Base-by-base conservation (phyloP, 768 basidiomycete species). In the Suillus placidus region DNA sequence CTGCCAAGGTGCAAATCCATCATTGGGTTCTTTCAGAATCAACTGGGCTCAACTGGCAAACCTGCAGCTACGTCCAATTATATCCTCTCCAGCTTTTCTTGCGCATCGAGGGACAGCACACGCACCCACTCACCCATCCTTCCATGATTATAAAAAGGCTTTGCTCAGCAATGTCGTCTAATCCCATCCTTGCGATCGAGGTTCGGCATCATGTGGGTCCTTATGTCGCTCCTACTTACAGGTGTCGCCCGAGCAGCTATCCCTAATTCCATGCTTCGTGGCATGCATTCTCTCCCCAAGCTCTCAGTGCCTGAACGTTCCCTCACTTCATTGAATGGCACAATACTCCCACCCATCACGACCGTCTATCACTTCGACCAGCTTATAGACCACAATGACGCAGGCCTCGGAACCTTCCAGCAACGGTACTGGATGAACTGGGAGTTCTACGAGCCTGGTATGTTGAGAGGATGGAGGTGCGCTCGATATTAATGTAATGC, bases 401-500 rank as follows among this genome's bases (percentile, higher is more conserved):
- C 88, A n/a, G 77, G 80, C 34, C 77, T 85, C 26, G 91, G 91
- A 23, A 92, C 89, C n/a, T 93, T 93, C 77, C 80, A 86, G 72
- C 91, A 92, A 76, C 84, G 91, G 42, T 92, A 83, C 75, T 92
- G 89, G 89, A 81, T 85, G 66, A 86, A 86, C 37, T 89, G 81
- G 74, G 87, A 91, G 73, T 89, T 81, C 69, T 91, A 91, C 68
- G 79, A 88, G 73, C 66, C 76, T 45, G 84, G 85, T 84, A 63
- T 61, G 40, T 45, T 20, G 32, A 12, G 32, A 55, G 32, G 10
- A 55, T 55, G 18, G 20, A 34, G 20, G 10, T n/a, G 32, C 10
- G 3, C 23, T 45, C 10, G 52, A 34, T 34, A 10, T 55, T 55
- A n/a, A 55, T 12, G 32, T 1, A 6, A 55, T 55, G 10, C 6